Base-by-base conservation (phyloP, 2,329 filamentous ascomycete genomes). In the Talaromyces sp. region DNA sequence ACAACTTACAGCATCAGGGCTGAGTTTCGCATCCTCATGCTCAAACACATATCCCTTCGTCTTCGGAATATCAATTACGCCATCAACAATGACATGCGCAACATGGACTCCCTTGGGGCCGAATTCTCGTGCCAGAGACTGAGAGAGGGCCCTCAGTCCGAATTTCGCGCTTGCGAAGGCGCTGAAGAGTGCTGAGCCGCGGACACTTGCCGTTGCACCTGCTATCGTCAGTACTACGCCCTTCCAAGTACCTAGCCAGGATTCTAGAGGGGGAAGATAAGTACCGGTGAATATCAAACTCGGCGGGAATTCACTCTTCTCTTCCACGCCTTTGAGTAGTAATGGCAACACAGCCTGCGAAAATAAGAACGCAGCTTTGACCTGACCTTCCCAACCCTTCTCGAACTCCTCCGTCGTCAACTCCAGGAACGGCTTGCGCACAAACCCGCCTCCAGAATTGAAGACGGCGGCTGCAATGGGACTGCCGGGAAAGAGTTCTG, bases 31-130 rank as follows among this genome's bases (percentile, higher is more conserved):
- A 76, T 89, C 87, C 6, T 84, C 79, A 24, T 82, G 81, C 67
- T 84, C 79, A 73, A 85, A 84, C 63, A 84, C 73, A 78, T 79
- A 88, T 43, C 83, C 84, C 75, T 88, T 89, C 1, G 88, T 90
- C 68, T 86, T 82, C 0, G 90, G 90, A 62, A 90, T 93, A 75
- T 96, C 90, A 75, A 97, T 96, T 1, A 91, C 85, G 0, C 92
- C 93, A 73, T 97, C 93, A 63, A 96, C 89, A 66, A 96, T 87
- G 5, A 89, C 87, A 78, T 96, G 91, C 0, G 89, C 86, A 1
- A 96, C 89, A 75, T 97, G 93, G 1, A 97, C 85, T 2, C 93
- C 93, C 75, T 91, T 83, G 0, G 93, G 92, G 0, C 90, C 91
- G 76, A 95, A 97, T 75, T 97, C 93, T 64, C 90, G 85, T 0